Evolutionary conservation across 2,329 filamentous ascomycete genomes (phyloP).

Genomic region (Epicoccum nigrum): DNA sequence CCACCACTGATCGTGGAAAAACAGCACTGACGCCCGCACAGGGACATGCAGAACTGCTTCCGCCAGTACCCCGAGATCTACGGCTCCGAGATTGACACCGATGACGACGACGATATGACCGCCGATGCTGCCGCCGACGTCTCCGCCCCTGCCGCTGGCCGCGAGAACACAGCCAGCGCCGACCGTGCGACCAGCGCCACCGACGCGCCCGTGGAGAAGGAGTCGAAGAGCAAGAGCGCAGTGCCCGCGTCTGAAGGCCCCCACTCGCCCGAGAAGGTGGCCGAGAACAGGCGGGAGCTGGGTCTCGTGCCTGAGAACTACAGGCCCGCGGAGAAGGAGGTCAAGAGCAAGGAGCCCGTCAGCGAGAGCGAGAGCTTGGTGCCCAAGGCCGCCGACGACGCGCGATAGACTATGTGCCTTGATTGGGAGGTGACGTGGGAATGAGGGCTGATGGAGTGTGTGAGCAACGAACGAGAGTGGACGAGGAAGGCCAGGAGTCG

Average conservation of each 20-base stretch:
- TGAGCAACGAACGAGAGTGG: too few species aligned
- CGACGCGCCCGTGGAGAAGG: background rate
- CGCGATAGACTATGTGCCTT: background rate
- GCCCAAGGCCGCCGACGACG: constrained; percentile 59
- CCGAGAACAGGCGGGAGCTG: constrained; percentile 16
- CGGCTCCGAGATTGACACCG: constrained; percentile 82
- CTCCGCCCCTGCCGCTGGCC: background rate
- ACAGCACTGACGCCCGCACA: constrained; percentile 46
- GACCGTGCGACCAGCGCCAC: background rate
- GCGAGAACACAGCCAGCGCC: background rate
- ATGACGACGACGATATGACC: constrained; percentile 65
- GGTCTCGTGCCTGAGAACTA: constrained; percentile 30
- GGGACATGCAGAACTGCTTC: constrained; percentile 98
- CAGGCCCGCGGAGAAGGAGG: constrained; percentile 20
- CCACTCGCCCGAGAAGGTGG: constrained; percentile 16
- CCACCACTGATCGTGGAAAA: too few species aligned
- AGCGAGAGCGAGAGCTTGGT: constrained; percentile 55
- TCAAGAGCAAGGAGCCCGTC: constrained; percentile 41
- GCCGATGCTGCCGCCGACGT: constrained; percentile 21
- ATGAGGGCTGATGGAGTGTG: background rate
- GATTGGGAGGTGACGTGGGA: background rate
- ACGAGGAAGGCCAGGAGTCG: background rate
- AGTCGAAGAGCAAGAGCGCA: constrained; percentile 12
- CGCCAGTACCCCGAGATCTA: constrained; percentile 90
- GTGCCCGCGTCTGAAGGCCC: constrained; percentile 16